Base-by-base conservation (phyloP, 345 rosid species). In the Carallia pectinifolia region DNA sequence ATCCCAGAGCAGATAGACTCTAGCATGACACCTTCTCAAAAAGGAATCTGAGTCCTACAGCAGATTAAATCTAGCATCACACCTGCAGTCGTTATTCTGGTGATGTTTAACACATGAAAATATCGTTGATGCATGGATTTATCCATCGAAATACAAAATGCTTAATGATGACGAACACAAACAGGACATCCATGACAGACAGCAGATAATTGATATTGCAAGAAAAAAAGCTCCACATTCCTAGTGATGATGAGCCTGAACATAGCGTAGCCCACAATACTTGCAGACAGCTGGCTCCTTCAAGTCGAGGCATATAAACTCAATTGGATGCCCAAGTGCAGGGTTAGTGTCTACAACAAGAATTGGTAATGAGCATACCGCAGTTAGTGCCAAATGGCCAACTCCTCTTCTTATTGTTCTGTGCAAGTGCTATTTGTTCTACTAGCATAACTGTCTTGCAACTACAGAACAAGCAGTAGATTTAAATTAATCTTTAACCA, bases 241-340 rank as follows among this genome's bases (percentile, higher is more conserved):
- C 81, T 84, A 94, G 78, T 94, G 98, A 80, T 92, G 97, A 81
- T 94, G 96, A 76, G 85, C 97, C 80, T 92, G 97, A 69, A 90
- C 84, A 34, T 87, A 95, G 50, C 96, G 96, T 64, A 95, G 86
- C 66, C 99, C 97, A 44, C 99, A 95, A 69, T 95, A 95, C 86
- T 95, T 95, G 97, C 99, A 95, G 15, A 92, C 67, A 6, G 99
- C 97, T 15, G 97, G 97, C 74, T 88, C 93, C 64, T 84, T 76
- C 71, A 84, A 70, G 84, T 92, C 99, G 0, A 95, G 93, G 84
- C 97, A 95, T 77, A 95, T 95, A 84, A 87, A 92, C 84, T 95
- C 99, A 64, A 95, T 89, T 31, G 99, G 99, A 78, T 95, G 99
- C 66, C 97, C 99, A 16, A 95, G 90, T 15, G 99, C 92, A 17